phyloP scores from a whole-genome alignment of 768 basidiomycete genomes.

The Termitomyces sp. region DNA sequence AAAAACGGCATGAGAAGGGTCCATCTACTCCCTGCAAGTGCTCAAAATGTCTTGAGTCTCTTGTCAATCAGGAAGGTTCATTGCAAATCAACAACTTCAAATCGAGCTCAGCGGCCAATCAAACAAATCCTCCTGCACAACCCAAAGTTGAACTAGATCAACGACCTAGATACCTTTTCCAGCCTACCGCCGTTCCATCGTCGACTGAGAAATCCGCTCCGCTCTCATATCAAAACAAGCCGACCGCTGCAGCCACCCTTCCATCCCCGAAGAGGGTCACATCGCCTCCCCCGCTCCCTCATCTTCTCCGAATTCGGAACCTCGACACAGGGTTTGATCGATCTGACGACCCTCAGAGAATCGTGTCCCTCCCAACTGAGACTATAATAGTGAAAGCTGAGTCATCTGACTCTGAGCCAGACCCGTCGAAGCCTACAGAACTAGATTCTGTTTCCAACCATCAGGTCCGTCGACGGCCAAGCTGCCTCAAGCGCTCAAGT shows the following conservation, averaged over 20 bases:
- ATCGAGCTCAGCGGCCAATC: not conserved
- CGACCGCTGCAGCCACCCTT: not conserved
- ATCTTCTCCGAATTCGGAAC: slow-evolving; percentile 27
- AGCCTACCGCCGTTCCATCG: not conserved
- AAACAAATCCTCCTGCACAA: not conserved
- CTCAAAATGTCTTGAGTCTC: slow-evolving; percentile 17
- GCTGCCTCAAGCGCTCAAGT: slow-evolving; percentile 57
- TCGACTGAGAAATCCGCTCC: slow-evolving; percentile 4
- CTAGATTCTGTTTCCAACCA: slow-evolving; percentile 13
- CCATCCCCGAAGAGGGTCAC: slow-evolving; percentile 15
- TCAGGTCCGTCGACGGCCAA: slow-evolving; percentile 42
- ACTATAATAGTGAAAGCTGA: not conserved
- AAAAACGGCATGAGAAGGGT: slow-evolving; percentile 6
- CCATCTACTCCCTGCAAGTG: slow-evolving; percentile 15
- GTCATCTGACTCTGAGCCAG: not conserved
- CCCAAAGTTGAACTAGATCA: slow-evolving; percentile 6
- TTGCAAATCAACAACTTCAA: slow-evolving; percentile 4
- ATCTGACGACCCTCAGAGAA: slow-evolving; percentile 17
- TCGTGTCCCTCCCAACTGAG: slow-evolving; percentile 6
- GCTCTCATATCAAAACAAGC: slow-evolving; percentile 2
- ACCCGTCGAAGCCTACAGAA: not conserved
- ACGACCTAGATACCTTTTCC: slow-evolving; percentile 8
- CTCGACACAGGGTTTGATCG: slow-evolving; percentile 14
- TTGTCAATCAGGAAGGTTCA: not conserved
- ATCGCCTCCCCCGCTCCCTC: slow-evolving; percentile 36